phyloP scores from a whole-genome alignment of 805 yeast genomes.

The Starmerella floris region DNA sequence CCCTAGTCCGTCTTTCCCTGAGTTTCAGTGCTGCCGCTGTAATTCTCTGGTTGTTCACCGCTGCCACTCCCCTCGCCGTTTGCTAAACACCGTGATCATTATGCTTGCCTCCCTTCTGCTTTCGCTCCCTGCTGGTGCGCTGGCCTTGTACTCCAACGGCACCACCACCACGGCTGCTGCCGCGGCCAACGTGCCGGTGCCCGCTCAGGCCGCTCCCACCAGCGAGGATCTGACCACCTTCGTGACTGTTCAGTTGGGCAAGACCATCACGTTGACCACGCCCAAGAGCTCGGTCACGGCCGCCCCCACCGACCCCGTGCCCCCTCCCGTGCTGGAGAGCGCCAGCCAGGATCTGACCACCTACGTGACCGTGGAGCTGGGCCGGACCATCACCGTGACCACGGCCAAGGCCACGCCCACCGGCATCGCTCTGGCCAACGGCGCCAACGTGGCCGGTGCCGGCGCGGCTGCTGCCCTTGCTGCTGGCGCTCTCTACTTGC shows the following conservation, averaged over 20 bases:
- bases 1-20: slow-evolving; percentile 5
- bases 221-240: slow-evolving; percentile 14
- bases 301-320: background rate
- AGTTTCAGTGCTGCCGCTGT: background rate
- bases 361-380: slow-evolving; percentile 18
- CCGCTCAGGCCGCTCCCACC: background rate
- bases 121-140: slow-evolving; percentile 3
- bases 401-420: slow-evolving; percentile 12
- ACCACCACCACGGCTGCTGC: background rate
- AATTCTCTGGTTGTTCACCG: too few relatives aligned
- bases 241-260: slow-evolving; percentile 19
- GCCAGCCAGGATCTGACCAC: slow-evolving; percentile 12
- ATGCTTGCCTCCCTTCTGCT: background rate
- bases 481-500: slow-evolving; percentile 11
- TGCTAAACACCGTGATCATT: background rate
- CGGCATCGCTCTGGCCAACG: slow-evolving; percentile 10
- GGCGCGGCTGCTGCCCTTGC: slow-evolving; percentile 15
- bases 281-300: slow-evolving; percentile 2
- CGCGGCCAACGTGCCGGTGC: background rate
- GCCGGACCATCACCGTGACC: slow-evolving; percentile 20
- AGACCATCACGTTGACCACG: slow-evolving; percentile 19
- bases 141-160: slow-evolving; percentile 3
- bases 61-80: too few relatives aligned
- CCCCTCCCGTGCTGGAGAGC: slow-evolving; percentile 4
- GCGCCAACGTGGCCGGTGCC: background rate